phyloP scores from a whole-genome alignment of 495 filamentous ascomycete species.

The Aspergillus wentii region DNA sequence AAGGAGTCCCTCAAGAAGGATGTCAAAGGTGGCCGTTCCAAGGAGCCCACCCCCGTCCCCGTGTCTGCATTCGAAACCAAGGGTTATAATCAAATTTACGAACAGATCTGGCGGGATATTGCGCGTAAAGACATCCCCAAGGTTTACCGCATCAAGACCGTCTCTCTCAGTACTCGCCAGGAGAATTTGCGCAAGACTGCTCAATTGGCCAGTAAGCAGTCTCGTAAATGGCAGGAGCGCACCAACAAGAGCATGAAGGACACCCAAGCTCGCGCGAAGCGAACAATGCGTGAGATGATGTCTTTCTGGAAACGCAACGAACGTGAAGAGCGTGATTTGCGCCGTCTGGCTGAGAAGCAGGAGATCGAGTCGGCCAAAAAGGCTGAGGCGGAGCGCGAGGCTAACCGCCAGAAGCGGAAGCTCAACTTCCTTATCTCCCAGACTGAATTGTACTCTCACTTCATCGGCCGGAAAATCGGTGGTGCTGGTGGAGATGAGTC shows the following conservation, averaged over 20 bases:
- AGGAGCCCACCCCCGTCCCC: conserved; percentile 56
- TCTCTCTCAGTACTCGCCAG: conserved; percentile 75
- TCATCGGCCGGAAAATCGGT: conserved; percentile 98
- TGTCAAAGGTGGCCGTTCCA: conserved; percentile 50
- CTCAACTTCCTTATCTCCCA: conserved; percentile 99
- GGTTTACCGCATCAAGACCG: conserved; percentile 77
- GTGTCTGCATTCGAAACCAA: conserved; percentile 70
- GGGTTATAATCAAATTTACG: conserved; percentile 94
- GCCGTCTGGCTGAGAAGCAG: conserved; percentile 90
- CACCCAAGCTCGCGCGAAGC: conserved; percentile 92
- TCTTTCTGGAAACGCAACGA: conserved; percentile 99
- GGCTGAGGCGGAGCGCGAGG: conserved; percentile 93
- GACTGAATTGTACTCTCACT: conserved; percentile 98
- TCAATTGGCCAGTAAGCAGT: conserved; percentile 94
- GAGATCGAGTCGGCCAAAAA: conserved; percentile 95
- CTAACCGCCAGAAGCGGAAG: conserved; percentile 94
- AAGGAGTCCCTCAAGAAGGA: conserved; percentile 48
- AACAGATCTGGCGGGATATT: conserved; percentile 96
- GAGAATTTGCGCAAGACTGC: conserved; percentile 97
- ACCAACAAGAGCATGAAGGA: conserved; percentile 99
- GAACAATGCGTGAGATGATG: conserved; percentile 99
- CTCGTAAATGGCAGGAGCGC: conserved; percentile 90
- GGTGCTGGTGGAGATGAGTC: conserved; percentile 89
- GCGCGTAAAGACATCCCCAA: conserved; percentile 91
- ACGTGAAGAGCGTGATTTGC: conserved; percentile 89